Evolutionary conservation across 2,329 filamentous ascomycete genomes (phyloP).

Genomic region (Chaetomium globosum): DNA sequence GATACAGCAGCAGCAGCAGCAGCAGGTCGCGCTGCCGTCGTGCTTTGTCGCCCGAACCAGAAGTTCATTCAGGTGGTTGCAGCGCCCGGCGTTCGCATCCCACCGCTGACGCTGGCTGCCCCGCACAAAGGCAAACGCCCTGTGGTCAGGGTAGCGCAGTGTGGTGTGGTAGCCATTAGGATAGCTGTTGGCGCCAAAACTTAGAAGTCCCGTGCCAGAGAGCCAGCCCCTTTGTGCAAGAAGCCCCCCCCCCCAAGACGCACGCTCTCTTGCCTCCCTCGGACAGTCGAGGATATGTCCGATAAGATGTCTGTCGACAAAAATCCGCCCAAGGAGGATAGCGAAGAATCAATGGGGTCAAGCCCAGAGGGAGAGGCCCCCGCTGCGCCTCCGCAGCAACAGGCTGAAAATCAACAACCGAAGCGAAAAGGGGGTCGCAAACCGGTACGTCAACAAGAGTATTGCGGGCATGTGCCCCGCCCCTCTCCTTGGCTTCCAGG

Average conservation of each 20-base stretch:
- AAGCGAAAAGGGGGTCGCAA: slow-evolving; percentile 98
- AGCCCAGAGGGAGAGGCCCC: slow-evolving; percentile 60
- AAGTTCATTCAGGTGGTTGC: slow-evolving; percentile 14
- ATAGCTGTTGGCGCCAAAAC: slow-evolving; percentile 9
- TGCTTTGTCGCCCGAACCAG: slow-evolving; percentile 15
- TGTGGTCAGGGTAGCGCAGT: slow-evolving; percentile 17
- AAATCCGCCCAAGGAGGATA: slow-evolving; percentile 59
- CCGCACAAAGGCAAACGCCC: slow-evolving; percentile 24
- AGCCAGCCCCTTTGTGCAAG: not conserved
- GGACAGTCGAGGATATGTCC: slow-evolving; percentile 56
- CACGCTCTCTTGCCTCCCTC: not conserved
- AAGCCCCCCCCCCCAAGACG: slow-evolving; percentile 2
- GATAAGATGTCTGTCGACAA: slow-evolving; percentile 69
- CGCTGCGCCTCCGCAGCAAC: slow-evolving; percentile 45
- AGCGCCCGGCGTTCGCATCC: slow-evolving; percentile 17
- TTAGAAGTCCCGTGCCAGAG: slow-evolving; percentile 6
- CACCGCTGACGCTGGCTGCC: slow-evolving; percentile 15
- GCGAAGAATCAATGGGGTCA: slow-evolving; percentile 63
- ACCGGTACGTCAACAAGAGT: slow-evolving; percentile 65
- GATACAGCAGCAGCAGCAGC: slow-evolving; percentile 23
- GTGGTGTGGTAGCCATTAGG: slow-evolving; percentile 19
- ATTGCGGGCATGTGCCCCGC: slow-evolving; percentile 19
- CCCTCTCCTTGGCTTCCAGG: not conserved
- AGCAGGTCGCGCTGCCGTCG: slow-evolving; percentile 10
- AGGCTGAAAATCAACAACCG: slow-evolving; percentile 64